phyloP scores from a whole-genome alignment of 1,284 basidiomycete species.

The Malassezia brasiliensis region DNA sequence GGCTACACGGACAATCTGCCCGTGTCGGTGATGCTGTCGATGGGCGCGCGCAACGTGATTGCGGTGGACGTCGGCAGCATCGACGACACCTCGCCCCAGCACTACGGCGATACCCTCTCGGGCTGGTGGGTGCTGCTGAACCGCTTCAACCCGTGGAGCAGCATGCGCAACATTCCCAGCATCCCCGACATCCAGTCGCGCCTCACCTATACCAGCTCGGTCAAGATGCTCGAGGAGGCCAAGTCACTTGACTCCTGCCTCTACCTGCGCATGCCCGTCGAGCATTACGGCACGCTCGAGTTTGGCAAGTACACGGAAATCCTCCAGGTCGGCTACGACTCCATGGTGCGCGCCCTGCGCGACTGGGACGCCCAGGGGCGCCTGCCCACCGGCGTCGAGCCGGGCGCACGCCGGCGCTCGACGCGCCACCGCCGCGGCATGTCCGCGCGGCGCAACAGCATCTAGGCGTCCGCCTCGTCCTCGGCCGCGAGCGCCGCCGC shows the following conservation, averaged over 20 bases:
- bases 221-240: slow-evolving; percentile 86
- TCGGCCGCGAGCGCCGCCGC: slow-evolving; percentile 36
- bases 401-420: slow-evolving; percentile 33
- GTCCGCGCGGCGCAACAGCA: slow-evolving; percentile 12
- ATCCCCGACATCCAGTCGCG: slow-evolving; percentile 95
- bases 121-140: slow-evolving; percentile 95
- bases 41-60: slow-evolving; percentile 85
- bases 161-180: slow-evolving; percentile 67
- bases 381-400: slow-evolving; percentile 62
- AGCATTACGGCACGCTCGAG: slow-evolving; percentile 41
- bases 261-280: slow-evolving; percentile 88
- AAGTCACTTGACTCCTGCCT: slow-evolving; percentile 77
- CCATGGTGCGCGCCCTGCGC: slow-evolving; percentile 63
- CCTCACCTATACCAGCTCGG: slow-evolving; percentile 90
- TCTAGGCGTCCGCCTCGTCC: slow-evolving; percentile 38
- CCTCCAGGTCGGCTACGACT: slow-evolving; percentile 68
- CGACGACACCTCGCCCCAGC: slow-evolving; percentile 87
- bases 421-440: slow-evolving; percentile 1
- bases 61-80: slow-evolving; percentile 89
- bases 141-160: slow-evolving; percentile 59
- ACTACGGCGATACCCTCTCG: slow-evolving; percentile 88
- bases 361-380: slow-evolving; percentile 72
- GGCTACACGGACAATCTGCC: slow-evolving; percentile 48
- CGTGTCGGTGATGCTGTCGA: slow-evolving; percentile 81
- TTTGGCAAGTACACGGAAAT: slow-evolving; percentile 55